Conservation (phyloP, 306 rosid genomes). For the Acacia melanoxylon region DNA sequence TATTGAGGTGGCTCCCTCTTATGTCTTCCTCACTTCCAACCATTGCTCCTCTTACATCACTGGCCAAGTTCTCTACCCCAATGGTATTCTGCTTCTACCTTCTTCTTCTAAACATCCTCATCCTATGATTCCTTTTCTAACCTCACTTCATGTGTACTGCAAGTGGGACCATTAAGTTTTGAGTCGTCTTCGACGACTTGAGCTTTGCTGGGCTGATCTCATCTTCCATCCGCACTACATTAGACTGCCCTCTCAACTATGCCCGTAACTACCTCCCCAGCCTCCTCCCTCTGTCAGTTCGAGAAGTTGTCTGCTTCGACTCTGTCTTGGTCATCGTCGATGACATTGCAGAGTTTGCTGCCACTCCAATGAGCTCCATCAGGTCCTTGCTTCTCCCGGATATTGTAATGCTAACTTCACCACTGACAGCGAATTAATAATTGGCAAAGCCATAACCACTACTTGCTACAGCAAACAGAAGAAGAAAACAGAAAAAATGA, state of each 20-base stretch:
- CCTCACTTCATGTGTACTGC: background rate
- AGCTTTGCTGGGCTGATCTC: conserved; percentile 76
- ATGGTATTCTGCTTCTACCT: conserved; percentile 43
- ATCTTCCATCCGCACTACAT: conserved; percentile 85
- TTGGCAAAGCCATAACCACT: too few species aligned
- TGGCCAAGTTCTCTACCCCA: conserved; percentile 88
- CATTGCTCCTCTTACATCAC: conserved; percentile 65
- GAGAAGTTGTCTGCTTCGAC: conserved; percentile 75
- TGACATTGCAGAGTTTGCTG: conserved; percentile 79
- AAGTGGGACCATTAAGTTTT: conserved; percentile 57
- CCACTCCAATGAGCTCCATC: conserved; percentile 43
- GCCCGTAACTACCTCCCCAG: conserved; percentile 85
- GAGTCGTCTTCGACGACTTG: conserved; percentile 54
- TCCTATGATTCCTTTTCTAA: background rate
- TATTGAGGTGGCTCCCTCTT: background rate
- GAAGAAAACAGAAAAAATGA: too few species aligned
- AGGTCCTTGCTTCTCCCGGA: conserved; percentile 89
- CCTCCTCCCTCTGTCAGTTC: conserved; percentile 60
- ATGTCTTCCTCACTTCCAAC: conserved; percentile 74
- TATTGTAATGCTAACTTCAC: conserved; percentile 93
- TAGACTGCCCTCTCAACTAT: conserved; percentile 90
- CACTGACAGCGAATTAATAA: conserved; percentile 21
- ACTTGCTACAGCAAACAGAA: too few species aligned
- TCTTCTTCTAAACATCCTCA: too few species aligned
- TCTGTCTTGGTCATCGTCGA: conserved; percentile 89